A percentile compares a stretch with the other conserved stretches of the same genome.
Evolutionary conservation across 2,329 filamentous ascomycete species (phyloP).

Genomic region (Conoideocrella luteorostrata): DNA sequence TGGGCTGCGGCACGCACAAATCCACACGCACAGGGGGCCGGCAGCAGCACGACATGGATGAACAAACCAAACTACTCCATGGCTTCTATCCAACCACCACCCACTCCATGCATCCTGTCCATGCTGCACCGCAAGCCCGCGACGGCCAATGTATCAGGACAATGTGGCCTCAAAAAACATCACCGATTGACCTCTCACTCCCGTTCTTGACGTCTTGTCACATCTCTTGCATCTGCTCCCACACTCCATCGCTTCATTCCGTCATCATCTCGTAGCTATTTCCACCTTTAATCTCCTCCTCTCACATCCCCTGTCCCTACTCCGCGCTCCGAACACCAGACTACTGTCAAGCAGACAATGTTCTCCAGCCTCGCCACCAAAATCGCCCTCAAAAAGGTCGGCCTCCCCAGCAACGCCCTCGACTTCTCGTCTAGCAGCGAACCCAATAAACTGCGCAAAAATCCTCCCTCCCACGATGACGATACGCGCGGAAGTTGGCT

Average conservation of each 20-base stretch:
- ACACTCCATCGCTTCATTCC: no score
- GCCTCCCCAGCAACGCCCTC: conserved; percentile 45
- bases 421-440: conserved; percentile 25
- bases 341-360: conserved; percentile 39
- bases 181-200: no score
- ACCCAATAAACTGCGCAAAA: conserved; percentile 27
- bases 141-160: background rate
- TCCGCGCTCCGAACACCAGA: background rate
- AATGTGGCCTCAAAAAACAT: no score
- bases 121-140: background rate
- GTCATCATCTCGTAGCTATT: no score
- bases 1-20: no score
- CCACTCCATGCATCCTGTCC: no score
- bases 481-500: conserved; percentile 41
- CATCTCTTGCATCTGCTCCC: no score
- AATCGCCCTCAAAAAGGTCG: conserved; percentile 50
- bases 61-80: no score
- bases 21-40: no score
- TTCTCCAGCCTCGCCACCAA: conserved; percentile 51
- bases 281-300: background rate
- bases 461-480: conserved; percentile 23
- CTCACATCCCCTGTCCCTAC: background rate
- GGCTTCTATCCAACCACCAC: no score
- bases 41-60: no score
- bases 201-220: no score